Base-by-base conservation (phyloP, 2,329 filamentous ascomycete genomes). In the Claviceps lovelessii region DNA sequence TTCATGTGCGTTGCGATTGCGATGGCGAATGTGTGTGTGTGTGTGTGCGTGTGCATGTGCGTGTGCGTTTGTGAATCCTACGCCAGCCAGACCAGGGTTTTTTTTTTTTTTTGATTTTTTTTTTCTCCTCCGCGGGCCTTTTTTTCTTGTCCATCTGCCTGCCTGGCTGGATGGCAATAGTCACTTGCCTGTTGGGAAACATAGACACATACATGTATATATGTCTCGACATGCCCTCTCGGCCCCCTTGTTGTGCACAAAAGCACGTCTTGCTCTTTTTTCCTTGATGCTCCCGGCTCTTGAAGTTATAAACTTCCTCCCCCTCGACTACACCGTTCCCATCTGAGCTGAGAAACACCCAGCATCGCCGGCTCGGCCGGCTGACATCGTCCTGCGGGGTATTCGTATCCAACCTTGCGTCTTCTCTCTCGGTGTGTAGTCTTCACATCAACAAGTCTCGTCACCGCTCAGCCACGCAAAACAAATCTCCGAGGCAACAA, bases 361-460 rank as follows among this genome's bases (percentile, higher is more conserved):
- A 55, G 45, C 35, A 47, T 55, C 35, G 54, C 46, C 54, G 46
- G 51, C 46, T 31, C 31, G 46, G 51, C 51, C 54, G 54, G 54
- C 47, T 47, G 23, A 47, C 15, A 8, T 41, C 15, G 35, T 49
- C 35, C 53, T 39, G 19, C 31, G 37, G 31, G 45, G 45, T 48
- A 23, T 28, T 51, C 47, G 35, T 48, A 23, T 28, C 49, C 47
- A 41, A n/a, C 41, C 48, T 52, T 53, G 45, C 31, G 5, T 9
- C 10, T 37, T 10, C 37, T 55, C 45, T 19, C 51, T 52, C 37
- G 31, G 11, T 19, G 44, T 35, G 23, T 23, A 23, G 23, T 2
- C 0, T 23, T 37, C 19, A 19, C 37, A 37, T 29, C 29, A 29
- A 37, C 41, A 44, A n/a, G 29, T 52, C 29, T 45, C 17, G 15